Base-by-base conservation (phyloP, 2,329 filamentous ascomycete genomes). In the Orbilia oligospora region DNA sequence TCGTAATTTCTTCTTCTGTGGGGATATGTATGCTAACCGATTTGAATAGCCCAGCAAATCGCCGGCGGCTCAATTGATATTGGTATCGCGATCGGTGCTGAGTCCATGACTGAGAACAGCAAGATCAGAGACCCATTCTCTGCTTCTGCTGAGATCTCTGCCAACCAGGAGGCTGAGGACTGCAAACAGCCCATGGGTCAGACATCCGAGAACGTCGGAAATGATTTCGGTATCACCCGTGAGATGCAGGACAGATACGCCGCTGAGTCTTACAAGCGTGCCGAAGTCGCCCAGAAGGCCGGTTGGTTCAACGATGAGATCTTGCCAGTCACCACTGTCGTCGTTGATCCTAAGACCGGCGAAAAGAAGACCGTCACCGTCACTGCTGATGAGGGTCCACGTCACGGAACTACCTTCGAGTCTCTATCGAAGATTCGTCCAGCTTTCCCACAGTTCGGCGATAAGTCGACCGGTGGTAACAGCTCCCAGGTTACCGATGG, bases 181-280 rank as follows among this genome's bases (percentile, higher is more conserved):
- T 96, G 94, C 88, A 90, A 95, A 90, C 90, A 94, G 88, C 92
- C 95, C 81, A 99, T 99, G 96, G 96, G 96, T 22, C 97, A 97
- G 89, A 99, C 96, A 1, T 95, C 92, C 76, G 96, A 99, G 87
- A 98, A 98, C 84, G 94, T 99, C 30, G 93, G 91, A 82, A 90
- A 90, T 61, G 96, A 98, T 86, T 98, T 98, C 85, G 89, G 91
- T 83, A 91, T 99, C 84, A 86, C 89, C 1, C 90, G 96, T 79
- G 90, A 94, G 83, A 86, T 87, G 84, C 93, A 98, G 86, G 96
- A 99, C 85, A 87, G 88, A 81, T 98, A 91, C 84, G 93, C 96
- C 0, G 92, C 92, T 9, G 93, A 97, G 87, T 94, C 91, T 55
- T 99, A 94, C 87, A 89, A 91, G 81, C 89, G 94, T 58, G 96